Base-by-base conservation (phyloP, 805 yeast genomes). In the Schwanniomyces pseudopolymorphus region DNA sequence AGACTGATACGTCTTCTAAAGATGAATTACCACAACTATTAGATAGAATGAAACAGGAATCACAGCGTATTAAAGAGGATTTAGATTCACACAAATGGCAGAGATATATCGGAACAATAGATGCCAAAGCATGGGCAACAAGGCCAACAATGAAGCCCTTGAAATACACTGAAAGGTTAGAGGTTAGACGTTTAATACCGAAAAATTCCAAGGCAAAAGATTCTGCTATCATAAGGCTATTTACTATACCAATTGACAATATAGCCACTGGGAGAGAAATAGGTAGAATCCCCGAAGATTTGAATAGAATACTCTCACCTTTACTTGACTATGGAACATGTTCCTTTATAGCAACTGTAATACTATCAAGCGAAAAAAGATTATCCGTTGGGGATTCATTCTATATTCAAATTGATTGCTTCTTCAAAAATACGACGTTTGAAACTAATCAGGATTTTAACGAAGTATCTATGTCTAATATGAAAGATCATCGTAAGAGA, bases 341-440 rank as follows among this genome's bases (percentile, higher is more conserved):
- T 33, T 58, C 60, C 1, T 83, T 88, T 53, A 77, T 78, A 33
- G 81, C 81, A 1, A 74, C 80, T 0, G 72, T 87, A 28, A 73
- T 86, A 6, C 80, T 75, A 56, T 80, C 84, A 36, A 85, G 83
- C 16, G 68, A 71, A 9, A 48, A 53, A 24, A 61, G 83, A 25
- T 60, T 90, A 27, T 73, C 86, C 8, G 78, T 83, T 1, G 98
- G 97, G 3, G 96, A 89, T 57, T 74, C 85, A 1, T 84, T 91
- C 56, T 72, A 80, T 19, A 69, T 89, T 0, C 88, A 84, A 55
- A 65, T 88, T 4, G 87, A 89, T 55, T 80, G 89, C 48, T 87
- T 63, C 58, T 59, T 91, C 21, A 75, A 54, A 33, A 61, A 48
- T 60, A 67, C 42, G 48, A 78, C 69, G 60, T 52, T 76, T 69